These are phyloP conservation scores for Lactarius indigo DNA, from an alignment of 768 basidiomycete species.

Conservation along the genomic window DNA sequence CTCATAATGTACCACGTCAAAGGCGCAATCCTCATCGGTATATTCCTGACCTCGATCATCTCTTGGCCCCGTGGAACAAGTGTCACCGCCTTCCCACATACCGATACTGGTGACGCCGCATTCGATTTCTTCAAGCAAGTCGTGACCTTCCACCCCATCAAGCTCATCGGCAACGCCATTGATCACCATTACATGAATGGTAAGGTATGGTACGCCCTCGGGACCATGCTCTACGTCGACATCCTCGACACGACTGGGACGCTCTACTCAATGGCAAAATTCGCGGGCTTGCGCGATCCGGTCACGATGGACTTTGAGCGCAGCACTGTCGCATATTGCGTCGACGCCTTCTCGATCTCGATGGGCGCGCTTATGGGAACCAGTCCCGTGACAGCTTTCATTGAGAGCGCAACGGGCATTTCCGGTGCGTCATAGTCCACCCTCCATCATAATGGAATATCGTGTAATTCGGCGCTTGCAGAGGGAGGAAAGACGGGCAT, in stretches of 20 bases:
- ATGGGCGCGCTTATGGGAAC: slow-evolving; percentile 80
- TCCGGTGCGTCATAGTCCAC: slow-evolving; percentile 39
- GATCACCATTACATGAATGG: slow-evolving; percentile 50
- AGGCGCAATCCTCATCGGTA: slow-evolving; percentile 79
- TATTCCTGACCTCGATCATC: slow-evolving; percentile 78
- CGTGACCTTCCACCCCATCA: slow-evolving; percentile 66
- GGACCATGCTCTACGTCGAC: slow-evolving; percentile 89
- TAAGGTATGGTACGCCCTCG: slow-evolving; percentile 79
- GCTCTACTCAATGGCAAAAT: slow-evolving; percentile 87
- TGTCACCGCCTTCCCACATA: slow-evolving; percentile 82
- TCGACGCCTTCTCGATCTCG: slow-evolving; percentile 76
- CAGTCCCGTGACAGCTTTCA: slow-evolving; percentile 78
- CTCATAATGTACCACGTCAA: slow-evolving; percentile 83
- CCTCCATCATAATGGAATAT: slow-evolving; percentile 12
- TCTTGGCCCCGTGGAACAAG: slow-evolving; percentile 84
- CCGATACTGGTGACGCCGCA: slow-evolving; percentile 56
- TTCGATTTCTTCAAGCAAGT: slow-evolving; percentile 87
- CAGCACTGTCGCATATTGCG: slow-evolving; percentile 76
- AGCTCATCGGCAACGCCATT: slow-evolving; percentile 60
- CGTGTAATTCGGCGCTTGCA: slow-evolving; percentile 27
- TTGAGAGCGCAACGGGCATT: slow-evolving; percentile 82
- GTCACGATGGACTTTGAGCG: slow-evolving; percentile 85
- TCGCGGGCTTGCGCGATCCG: slow-evolving; percentile 82
- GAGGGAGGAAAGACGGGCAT: slow-evolving; percentile 90
- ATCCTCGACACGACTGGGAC: slow-evolving; percentile 69